phyloP scores from a whole-genome alignment of 352 stramenopile genomes.

The Paralagenidium karlingii region DNA sequence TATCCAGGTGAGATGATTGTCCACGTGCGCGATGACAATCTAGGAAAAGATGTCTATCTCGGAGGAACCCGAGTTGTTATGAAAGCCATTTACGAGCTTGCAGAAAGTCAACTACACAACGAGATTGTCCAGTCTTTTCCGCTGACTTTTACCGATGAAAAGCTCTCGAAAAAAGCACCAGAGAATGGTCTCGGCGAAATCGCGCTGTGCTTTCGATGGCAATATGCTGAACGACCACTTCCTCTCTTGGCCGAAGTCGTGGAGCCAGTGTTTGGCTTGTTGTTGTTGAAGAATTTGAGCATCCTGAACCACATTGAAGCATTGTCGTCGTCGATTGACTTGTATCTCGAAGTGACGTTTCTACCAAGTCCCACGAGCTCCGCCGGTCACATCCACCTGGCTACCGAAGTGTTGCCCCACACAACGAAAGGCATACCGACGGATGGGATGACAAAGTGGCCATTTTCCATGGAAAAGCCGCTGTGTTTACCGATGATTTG shows the following conservation, averaged over 20 bases:
- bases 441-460: no score
- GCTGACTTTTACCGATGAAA: constrained; percentile 19
- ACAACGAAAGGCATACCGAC: no score
- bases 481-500: no score
- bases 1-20: constrained; percentile 18
- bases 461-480: no score
- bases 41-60: constrained; percentile 29
- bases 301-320: constrained; percentile 9
- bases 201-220: constrained; percentile 23
- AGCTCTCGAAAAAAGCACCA: constrained; percentile 28
- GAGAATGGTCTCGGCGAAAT: constrained; percentile 20
- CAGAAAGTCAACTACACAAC: constrained; percentile 3
- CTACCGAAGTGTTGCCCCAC: no score
- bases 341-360: constrained; percentile 16
- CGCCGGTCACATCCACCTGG: no score
- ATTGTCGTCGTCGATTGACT: constrained; percentile 17
- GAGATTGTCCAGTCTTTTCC: constrained; percentile 16
- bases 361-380: no score
- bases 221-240: constrained; percentile 15
- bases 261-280: constrained; percentile 7
- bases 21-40: constrained; percentile 25
- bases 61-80: no score
- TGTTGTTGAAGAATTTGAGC: constrained; percentile 11
- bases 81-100: no score
- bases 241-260: constrained; percentile 2